phyloP scores from a whole-genome alignment of 2,329 filamentous ascomycete genomes.

The Colletotrichum lentis region DNA sequence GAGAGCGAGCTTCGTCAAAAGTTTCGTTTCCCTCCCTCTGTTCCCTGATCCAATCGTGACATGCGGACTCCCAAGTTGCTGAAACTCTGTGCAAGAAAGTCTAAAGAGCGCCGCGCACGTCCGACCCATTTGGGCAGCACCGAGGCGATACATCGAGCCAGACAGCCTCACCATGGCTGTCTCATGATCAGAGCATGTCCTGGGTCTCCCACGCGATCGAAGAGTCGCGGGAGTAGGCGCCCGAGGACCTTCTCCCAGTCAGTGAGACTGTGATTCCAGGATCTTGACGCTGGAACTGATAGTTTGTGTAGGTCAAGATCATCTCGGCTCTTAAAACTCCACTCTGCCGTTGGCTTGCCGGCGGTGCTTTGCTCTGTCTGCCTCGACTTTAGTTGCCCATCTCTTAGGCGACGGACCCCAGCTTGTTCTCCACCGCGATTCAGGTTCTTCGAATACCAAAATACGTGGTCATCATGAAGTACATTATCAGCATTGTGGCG shows the following conservation, averaged over 20 bases:
- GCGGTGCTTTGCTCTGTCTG: not conserved
- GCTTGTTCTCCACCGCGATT: too few species aligned
- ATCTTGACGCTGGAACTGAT: not conserved
- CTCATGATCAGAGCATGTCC: constrained; percentile 26
- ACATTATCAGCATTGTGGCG: constrained; percentile 6
- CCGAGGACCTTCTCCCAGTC: not conserved
- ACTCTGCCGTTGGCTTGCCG: not conserved
- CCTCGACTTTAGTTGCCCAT: too few species aligned
- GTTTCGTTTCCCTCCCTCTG: not conserved
- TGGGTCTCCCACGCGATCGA: not conserved
- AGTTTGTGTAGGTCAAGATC: constrained; percentile 11
- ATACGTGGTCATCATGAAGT: constrained; percentile 17
- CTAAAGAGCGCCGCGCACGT: constrained; percentile 26
- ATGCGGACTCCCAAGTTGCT: not conserved
- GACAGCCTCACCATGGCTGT: constrained; percentile 27
- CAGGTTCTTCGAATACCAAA: too few species aligned
- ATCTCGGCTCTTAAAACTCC: constrained; percentile 1
- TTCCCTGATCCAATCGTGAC: not conserved
- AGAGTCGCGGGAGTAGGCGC: not conserved
- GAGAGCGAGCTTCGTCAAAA: constrained; percentile 15
- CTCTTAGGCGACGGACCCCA: not conserved
- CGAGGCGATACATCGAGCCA: not conserved
- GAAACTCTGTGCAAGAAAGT: constrained; percentile 29
- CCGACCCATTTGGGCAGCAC: constrained; percentile 5
- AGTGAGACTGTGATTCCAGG: constrained; percentile 11